These are phyloP conservation scores for Ustilago hordei DNA, from an alignment of 1,284 basidiomycete species.

Conservation along the genomic window DNA sequence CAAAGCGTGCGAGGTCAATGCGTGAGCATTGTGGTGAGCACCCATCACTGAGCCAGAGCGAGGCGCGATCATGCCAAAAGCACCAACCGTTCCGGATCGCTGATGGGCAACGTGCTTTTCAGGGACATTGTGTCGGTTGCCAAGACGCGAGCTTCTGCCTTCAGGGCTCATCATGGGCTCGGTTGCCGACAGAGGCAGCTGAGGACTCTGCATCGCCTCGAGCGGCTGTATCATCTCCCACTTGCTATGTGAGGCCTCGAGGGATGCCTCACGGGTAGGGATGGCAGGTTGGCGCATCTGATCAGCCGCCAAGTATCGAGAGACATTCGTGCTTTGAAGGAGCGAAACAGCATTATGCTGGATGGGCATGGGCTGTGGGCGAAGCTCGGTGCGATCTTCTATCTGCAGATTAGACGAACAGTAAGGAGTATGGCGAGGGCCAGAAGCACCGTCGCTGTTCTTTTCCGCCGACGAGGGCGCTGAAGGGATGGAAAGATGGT, in stretches of 20 bases:
- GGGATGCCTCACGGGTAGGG: conserved; percentile 8
- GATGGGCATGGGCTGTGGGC: conserved; percentile 21
- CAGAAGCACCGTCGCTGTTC: conserved; percentile 10
- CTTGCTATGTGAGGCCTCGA: conserved; percentile 22
- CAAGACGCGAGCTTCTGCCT: conserved; percentile 47
- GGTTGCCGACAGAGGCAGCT: background rate
- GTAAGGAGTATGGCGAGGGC: conserved; percentile 31
- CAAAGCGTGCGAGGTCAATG: conserved; percentile 33
- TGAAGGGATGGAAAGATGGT: conserved; percentile 44
- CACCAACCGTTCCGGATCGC: conserved; percentile 36
- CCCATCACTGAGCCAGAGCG: conserved; percentile 31
- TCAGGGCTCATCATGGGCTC: conserved; percentile 13
- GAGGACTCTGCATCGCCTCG: conserved; percentile 14
- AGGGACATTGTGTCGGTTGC: conserved; percentile 20
- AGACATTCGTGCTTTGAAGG: conserved; percentile 5
- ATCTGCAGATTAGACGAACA: conserved; percentile 52
- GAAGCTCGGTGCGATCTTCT: conserved; percentile 47
- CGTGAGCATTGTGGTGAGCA: conserved; percentile 17
- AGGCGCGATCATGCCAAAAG: conserved; percentile 26
- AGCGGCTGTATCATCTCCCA: conserved; percentile 22
- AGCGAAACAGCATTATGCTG: conserved; percentile 5
- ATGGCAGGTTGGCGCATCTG: conserved; percentile 2
- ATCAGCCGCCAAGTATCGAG: conserved; percentile 9
- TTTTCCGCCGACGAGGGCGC: conserved; percentile 44
- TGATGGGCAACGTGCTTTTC: conserved; percentile 23